phyloP scores from a whole-genome alignment of 768 basidiomycete species.

The Russula virescens region DNA sequence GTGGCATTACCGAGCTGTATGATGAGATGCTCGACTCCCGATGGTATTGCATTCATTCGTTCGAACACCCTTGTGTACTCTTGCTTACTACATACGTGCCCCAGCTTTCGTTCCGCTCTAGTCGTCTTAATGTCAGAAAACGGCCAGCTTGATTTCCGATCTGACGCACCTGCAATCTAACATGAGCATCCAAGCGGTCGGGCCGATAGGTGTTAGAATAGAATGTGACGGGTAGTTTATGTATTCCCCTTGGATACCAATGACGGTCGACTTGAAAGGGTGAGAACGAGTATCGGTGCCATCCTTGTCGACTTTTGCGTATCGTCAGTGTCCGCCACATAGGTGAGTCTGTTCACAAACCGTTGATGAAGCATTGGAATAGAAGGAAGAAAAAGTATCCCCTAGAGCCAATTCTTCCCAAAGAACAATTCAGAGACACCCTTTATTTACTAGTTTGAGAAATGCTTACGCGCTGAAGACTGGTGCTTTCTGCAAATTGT shows the following conservation, averaged over 20 bases:
- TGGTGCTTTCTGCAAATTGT: conserved; percentile 66
- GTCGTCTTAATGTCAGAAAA: conserved; percentile 23
- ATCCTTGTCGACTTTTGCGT: conserved; percentile 56
- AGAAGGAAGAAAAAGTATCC: conserved; percentile 91
- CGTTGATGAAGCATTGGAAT: conserved; percentile 89
- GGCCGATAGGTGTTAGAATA: conserved; percentile 73
- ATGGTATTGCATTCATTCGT: conserved; percentile 54
- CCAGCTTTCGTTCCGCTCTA: conserved; percentile 80
- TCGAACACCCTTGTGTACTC: conserved; percentile 74
- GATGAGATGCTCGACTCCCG: conserved; percentile 71
- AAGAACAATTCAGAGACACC: background rate
- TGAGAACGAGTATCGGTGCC: conserved; percentile 63
- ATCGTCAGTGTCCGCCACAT: conserved; percentile 10
- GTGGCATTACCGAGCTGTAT: conserved; percentile 60
- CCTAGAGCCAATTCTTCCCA: conserved; percentile 64
- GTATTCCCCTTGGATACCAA: conserved; percentile 73
- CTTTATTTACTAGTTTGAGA: background rate
- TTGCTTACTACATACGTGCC: conserved; percentile 67
- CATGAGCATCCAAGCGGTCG: conserved; percentile 65
- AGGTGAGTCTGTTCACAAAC: conserved; percentile 35
- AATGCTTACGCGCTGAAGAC: conserved; percentile 58
- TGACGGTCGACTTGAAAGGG: conserved; percentile 61
- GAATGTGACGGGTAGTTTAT: conserved; percentile 80
- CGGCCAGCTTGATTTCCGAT: conserved; percentile 7
- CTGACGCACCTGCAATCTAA: conserved; percentile 73